Evolutionary conservation across 805 yeast species (phyloP).

Genomic region (Scheffersomyces lignosus): DNA sequence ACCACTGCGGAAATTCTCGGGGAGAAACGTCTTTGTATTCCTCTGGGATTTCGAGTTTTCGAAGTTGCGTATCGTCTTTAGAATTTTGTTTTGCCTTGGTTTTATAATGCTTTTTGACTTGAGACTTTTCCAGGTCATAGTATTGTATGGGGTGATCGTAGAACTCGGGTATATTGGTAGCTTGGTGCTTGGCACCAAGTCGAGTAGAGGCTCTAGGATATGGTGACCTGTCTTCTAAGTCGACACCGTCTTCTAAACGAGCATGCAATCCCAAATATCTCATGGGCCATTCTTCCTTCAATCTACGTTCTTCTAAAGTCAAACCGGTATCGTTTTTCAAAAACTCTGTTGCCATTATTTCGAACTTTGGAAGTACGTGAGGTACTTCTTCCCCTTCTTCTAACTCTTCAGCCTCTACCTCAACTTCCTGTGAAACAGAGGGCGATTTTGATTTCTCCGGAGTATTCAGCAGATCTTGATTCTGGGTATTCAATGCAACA

Average conservation of each 20-base stretch:
- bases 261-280: conserved; percentile 78
- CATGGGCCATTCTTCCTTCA: conserved; percentile 77
- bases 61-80: conserved; percentile 9
- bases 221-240: conserved; percentile 68
- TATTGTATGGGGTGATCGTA: conserved; percentile 60
- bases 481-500: conserved; percentile 10
- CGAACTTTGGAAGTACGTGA: conserved; percentile 49
- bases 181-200: conserved; percentile 73
- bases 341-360: conserved; percentile 55
- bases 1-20: conserved; percentile 66
- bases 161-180: conserved; percentile 65
- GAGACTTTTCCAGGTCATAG: conserved; percentile 45
- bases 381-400: conserved; percentile 5
- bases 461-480: conserved; percentile 1
- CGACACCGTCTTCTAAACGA: conserved; percentile 72
- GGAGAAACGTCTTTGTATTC: conserved; percentile 42
- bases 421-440: conserved; percentile 6
- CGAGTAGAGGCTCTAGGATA: conserved; percentile 80
- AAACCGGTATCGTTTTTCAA: conserved; percentile 44
- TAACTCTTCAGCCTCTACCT: conserved; percentile 5
- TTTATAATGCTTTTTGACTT: conserved; percentile 9
- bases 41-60: conserved; percentile 45
- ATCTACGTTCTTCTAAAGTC: conserved; percentile 48
- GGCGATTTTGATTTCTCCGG: background rate
- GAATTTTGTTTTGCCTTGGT: conserved; percentile 5